Evolutionary conservation across 1,284 basidiomycete genomes (phyloP).

Genomic region (Ganoderma meredithae): DNA sequence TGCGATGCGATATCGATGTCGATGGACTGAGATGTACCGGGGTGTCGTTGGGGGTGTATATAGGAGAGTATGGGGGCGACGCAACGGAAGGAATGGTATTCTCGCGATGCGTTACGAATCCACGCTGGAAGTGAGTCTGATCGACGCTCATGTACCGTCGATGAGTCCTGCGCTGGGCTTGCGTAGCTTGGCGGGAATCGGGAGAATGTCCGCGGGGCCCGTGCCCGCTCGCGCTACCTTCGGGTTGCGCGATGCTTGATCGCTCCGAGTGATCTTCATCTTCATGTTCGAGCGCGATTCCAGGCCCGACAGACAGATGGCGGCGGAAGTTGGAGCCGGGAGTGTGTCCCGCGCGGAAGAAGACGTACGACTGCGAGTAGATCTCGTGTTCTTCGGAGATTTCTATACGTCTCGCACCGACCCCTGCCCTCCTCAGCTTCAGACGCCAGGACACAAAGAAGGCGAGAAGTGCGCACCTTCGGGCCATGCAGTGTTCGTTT

Average conservation of each 20-base stretch:
- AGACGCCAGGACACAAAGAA: slow-evolving; percentile 8
- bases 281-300: slow-evolving; percentile 47
- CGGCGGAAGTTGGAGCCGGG: slow-evolving; percentile 50
- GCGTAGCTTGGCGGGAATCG: slow-evolving; percentile 12
- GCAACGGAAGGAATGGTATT: slow-evolving; percentile 31
- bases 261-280: slow-evolving; percentile 48
- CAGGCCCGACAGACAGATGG: slow-evolving; percentile 84
- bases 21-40: slow-evolving; percentile 31
- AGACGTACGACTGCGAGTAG: slow-evolving; percentile 75
- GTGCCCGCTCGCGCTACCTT: slow-evolving; percentile 11
- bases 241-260: slow-evolving; percentile 34
- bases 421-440: slow-evolving; percentile 53
- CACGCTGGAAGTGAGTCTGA: slow-evolving; percentile 42
- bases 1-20: slow-evolving; percentile 30
- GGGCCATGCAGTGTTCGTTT: slow-evolving; percentile 73
- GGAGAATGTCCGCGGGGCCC: slow-evolving; percentile 34
- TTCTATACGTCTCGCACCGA: slow-evolving; percentile 83
- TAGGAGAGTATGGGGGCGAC: slow-evolving; percentile 38
- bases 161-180: slow-evolving; percentile 5
- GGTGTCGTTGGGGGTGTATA: slow-evolving; percentile 28
- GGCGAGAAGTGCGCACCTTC: slow-evolving; percentile 70
- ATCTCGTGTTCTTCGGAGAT: slow-evolving; percentile 84
- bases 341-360: slow-evolving; percentile 67
- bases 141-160: slow-evolving; percentile 46
- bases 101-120: slow-evolving; percentile 39